These are phyloP conservation scores for Triticum aestivum DNA, from an alignment of 176 grass and related monocot species.

Conservation along the genomic window IWGSC_CS_RefSeq_v2.1 NC_057800.1:180366669-180367168, in stretches of 20 bases:
- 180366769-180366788: slow-evolving; percentile 31
- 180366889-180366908: background rate
- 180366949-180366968: background rate
- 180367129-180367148: background rate
- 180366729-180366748: slow-evolving; percentile 32
- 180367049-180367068: background rate
- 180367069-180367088: no score
- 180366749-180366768: slow-evolving; percentile 8
- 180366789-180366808: background rate
- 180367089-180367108: background rate
- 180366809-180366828: slow-evolving; percentile 12
- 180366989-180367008: background rate
- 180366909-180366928: background rate
- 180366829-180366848: background rate
- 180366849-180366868: background rate
- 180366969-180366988: slow-evolving; percentile 16
- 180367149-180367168: background rate
- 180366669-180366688: slow-evolving; percentile 2
- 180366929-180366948: background rate
- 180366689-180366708: background rate
- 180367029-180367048: background rate
- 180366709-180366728: background rate
- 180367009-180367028: background rate
- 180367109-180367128: no score
- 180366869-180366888: background rate